phyloP scores from a whole-genome alignment of 2,329 filamentous ascomycete genomes.

The Colletotrichum agaves region DNA sequence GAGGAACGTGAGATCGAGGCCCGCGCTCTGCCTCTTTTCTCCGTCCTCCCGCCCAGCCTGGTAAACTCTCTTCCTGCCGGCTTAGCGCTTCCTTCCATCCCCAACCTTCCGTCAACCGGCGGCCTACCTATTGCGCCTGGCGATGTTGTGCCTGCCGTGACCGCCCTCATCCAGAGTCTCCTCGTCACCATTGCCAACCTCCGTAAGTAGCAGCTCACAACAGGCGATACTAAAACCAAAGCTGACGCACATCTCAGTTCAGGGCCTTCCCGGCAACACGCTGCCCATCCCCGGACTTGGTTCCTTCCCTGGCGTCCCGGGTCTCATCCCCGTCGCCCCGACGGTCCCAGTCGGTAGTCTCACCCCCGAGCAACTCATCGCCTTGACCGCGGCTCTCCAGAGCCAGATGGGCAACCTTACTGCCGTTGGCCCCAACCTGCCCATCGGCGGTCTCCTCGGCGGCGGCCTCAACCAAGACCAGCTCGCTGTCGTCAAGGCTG shows the following conservation, averaged over 20 bases:
- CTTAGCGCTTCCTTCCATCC: neutral
- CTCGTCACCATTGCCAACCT: neutral
- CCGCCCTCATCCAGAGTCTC: neutral
- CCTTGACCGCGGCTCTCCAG: slow-evolving; percentile 3
- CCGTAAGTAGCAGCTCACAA: neutral
- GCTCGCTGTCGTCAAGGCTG: neutral
- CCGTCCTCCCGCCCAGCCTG: neutral
- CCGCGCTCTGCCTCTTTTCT: neutral
- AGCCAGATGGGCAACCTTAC: neutral
- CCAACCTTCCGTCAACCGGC: neutral
- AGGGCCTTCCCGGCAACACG: neutral
- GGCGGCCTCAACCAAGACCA: neutral
- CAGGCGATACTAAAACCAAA: neutral
- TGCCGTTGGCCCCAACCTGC: neutral
- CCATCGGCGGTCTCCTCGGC: neutral
- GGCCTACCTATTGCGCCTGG: too few relatives aligned
- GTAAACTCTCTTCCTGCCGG: neutral
- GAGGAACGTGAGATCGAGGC: slow-evolving; percentile 22
- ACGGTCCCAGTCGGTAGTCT: neutral
- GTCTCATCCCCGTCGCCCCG: neutral
- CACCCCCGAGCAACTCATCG: neutral
- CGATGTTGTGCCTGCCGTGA: neutral
- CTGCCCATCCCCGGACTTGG: neutral
- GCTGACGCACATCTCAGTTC: neutral
- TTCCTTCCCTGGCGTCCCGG: neutral